Percentiles rank a stretch among this genome's conserved stretches.
Conservation (phyloP, 1,284 basidiomycete genomes). For the Sanghuangporus sanghuang region DNA sequence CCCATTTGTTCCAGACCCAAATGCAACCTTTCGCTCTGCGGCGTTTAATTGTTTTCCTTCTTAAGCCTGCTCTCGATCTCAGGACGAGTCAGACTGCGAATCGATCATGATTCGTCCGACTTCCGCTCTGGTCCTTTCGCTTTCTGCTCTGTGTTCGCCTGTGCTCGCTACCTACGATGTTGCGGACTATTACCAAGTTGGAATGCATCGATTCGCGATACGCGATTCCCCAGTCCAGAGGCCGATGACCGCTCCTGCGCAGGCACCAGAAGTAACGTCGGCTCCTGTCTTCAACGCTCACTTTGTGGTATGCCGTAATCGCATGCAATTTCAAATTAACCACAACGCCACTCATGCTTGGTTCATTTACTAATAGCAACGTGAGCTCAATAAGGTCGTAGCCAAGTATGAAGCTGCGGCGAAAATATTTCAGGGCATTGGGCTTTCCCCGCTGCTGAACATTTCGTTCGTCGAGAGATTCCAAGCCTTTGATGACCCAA, state of each 20-base stretch:
- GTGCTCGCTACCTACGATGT: background rate
- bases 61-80: background rate
- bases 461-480: constrained; percentile 25
- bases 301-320: constrained; percentile 10
- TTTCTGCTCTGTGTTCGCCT: background rate
- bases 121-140: background rate
- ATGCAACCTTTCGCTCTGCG: background rate
- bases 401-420: constrained; percentile 35
- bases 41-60: background rate
- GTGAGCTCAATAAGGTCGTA: constrained; percentile 28
- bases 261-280: background rate
- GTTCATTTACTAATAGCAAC: constrained; percentile 22
- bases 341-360: background rate
- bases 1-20: background rate
- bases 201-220: constrained; percentile 12
- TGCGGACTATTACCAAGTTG: constrained; percentile 4
- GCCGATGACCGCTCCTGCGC: background rate
- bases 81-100: background rate
- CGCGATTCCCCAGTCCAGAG: constrained; percentile 1
- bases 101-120: background rate
- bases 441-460: constrained; percentile 29
- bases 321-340: background rate
- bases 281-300: constrained; percentile 14
- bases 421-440: constrained; percentile 31
- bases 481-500: constrained; percentile 20